These are phyloP conservation scores for Colletotrichum magnum DNA, from an alignment of 2,329 filamentous ascomycete species.

Conservation along the genomic window DNA sequence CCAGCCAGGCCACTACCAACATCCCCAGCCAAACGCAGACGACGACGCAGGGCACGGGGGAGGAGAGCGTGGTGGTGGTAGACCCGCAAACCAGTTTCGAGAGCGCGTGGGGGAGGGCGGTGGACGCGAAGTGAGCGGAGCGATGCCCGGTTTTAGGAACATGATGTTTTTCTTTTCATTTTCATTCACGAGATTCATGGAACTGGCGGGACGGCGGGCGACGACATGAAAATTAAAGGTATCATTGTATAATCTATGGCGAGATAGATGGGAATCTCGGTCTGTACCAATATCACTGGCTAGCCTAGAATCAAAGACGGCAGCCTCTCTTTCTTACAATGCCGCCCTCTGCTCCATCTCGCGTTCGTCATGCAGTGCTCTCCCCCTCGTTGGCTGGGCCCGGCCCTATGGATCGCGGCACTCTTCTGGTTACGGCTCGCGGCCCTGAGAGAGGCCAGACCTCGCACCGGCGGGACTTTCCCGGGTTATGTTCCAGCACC, in stretches of 20 bases:
- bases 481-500: too few species aligned
- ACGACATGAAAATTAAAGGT: conserved; percentile 25
- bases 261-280: conserved; percentile 33
- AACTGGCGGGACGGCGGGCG: not conserved
- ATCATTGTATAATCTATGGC: conserved; percentile 40
- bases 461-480: too few species aligned
- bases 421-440: too few species aligned
- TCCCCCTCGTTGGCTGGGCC: not conserved
- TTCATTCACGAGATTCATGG: conserved; percentile 32
- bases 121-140: conserved; percentile 52
- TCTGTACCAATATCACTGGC: conserved; percentile 31
- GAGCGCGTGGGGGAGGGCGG: conserved; percentile 78
- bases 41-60: conserved; percentile 47
- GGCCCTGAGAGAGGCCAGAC: too few species aligned
- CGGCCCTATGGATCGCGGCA: not conserved
- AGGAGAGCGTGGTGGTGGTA: conserved; percentile 69
- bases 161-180: conserved; percentile 9
- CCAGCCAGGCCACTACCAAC: conserved; percentile 38
- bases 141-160: not conserved
- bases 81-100: conserved; percentile 70
- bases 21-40: conserved; percentile 42
- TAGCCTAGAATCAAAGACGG: conserved; percentile 18
- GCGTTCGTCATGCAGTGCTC: not conserved
- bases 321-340: conserved; percentile 17
- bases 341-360: not conserved